Evolutionary conservation across 2,329 filamentous ascomycete genomes (phyloP), one percentile per base, ranked within the genome.

Genomic region (Lachnellula cervina): DNA sequence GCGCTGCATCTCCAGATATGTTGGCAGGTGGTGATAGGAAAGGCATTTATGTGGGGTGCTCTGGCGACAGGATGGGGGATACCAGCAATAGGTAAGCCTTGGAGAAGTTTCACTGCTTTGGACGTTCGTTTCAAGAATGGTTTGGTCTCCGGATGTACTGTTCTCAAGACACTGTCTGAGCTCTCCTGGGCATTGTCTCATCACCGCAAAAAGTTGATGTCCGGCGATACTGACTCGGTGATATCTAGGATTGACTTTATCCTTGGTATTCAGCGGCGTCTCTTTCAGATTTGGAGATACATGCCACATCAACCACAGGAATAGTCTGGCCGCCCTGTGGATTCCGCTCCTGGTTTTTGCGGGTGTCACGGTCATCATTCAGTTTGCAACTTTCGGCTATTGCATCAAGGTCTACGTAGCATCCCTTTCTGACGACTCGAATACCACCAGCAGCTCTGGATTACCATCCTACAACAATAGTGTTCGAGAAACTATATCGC

Each of bases 1-100:
- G 96, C 91, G 4, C 86, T 99, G 65, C 94, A 99, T 72, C 83
- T 99, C 25, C 94, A 97, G 72, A 97, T 99, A 62, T 97, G 92
- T 77, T 99, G 94, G 94, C 91, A 97, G 71, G 80, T 95, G 35
- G 84, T 93, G 7, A 89, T 96, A 4, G 94, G 94, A 40, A 82
- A 85, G 45, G 88, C 81, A 66, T 97, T 97, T 73, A 97, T 97
- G 84, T 90, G 90, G 77, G 81, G 83, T 62, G 86, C 93, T 3
- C 85, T 96, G 67, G 79, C 81, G 16, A 75, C 86, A 8, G 94
- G 94, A 59, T 97, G 93, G 89, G 88, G 88, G 17, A 80, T 97
- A 46, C 90, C 92, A 2, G 79, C 86, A 23, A 28, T 28, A 28
- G 25, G 25, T 28, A 28, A 28, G 25, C 8, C 7, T 7, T 28